Conservation (phyloP, 208 protist species). For the Herpetomonas samuelpessoai region DNA sequence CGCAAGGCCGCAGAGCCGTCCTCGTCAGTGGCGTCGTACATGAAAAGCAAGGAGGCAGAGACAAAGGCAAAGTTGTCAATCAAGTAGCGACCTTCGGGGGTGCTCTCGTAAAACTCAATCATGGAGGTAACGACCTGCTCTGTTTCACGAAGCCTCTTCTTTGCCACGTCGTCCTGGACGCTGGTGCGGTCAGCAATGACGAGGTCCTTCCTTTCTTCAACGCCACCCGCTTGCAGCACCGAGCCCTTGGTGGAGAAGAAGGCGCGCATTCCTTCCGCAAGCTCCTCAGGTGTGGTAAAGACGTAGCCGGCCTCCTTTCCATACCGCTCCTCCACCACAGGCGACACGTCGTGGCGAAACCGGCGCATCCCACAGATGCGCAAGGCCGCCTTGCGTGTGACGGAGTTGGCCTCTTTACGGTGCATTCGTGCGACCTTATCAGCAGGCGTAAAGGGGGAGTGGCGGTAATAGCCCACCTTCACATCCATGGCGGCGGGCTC, state of each 20-base stretch:
- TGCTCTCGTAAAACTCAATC: constrained; percentile 50
- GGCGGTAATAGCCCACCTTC: constrained; percentile 69
- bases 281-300: constrained; percentile 23
- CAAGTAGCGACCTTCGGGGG: constrained; percentile 40
- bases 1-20: constrained; percentile 16
- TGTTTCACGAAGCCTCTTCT: constrained; percentile 10
- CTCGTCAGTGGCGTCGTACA: constrained; percentile 49
- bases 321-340: constrained; percentile 12
- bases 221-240: constrained; percentile 7
- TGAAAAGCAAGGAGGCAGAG: constrained; percentile 61
- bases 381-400: constrained; percentile 37
- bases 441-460: constrained; percentile 57
- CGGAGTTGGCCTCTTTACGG: constrained; percentile 35
- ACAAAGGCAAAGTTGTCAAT: constrained; percentile 64
- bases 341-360: constrained; percentile 11
- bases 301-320: constrained; percentile 52
- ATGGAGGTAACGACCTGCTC: constrained; percentile 23
- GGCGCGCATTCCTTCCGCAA: constrained; percentile 20
- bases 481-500: constrained; percentile 66
- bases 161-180: background rate
- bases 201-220: constrained; percentile 6
- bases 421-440: constrained; percentile 50
- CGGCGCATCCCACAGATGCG: constrained; percentile 60
- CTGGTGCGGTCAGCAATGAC: constrained; percentile 5
- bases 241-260: constrained; percentile 41